Evolutionary conservation across 179 eudicot genomes (phyloP).

Genomic region (Vitellaria paradoxa): DNA sequence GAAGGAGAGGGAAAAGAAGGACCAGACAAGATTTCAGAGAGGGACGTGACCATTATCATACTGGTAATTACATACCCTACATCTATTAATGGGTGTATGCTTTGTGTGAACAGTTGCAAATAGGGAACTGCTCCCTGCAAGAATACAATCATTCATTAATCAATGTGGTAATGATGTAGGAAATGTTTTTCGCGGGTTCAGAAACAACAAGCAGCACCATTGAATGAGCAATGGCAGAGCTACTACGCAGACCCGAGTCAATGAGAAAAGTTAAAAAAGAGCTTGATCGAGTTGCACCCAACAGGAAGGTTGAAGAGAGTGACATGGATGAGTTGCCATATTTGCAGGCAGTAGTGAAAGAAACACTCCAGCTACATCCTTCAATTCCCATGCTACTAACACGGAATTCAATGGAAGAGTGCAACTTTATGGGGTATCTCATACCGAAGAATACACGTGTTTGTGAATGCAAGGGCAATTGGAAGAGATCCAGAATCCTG

Average conservation of each 20-base stretch:
- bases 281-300: conserved; percentile 15
- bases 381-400: conserved; percentile 15
- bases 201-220: conserved; percentile 16
- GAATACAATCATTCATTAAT: background rate
- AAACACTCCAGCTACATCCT: conserved; percentile 19
- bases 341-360: conserved; percentile 18
- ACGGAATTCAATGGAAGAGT: conserved; percentile 16
- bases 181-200: conserved; percentile 14
- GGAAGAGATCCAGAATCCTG: conserved; percentile 16
- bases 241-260: conserved; percentile 9
- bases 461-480: conserved; percentile 20
- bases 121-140: background rate
- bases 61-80: conserved; percentile 6
- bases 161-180: background rate
- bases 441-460: conserved; percentile 18
- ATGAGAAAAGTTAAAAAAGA: conserved; percentile 22
- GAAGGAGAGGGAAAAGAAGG: conserved; percentile 17
- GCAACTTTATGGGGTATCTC: conserved; percentile 16
- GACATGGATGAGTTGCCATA: conserved; percentile 14
- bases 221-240: conserved; percentile 26
- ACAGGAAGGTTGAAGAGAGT: conserved; percentile 19
- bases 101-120: background rate
- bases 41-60: background rate
- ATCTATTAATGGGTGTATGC: background rate
- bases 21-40: conserved; percentile 12